Evolutionary conservation across 176 grass and related monocot genomes (phyloP).

Genomic region (Echinochloa phyllopogon): DNA sequence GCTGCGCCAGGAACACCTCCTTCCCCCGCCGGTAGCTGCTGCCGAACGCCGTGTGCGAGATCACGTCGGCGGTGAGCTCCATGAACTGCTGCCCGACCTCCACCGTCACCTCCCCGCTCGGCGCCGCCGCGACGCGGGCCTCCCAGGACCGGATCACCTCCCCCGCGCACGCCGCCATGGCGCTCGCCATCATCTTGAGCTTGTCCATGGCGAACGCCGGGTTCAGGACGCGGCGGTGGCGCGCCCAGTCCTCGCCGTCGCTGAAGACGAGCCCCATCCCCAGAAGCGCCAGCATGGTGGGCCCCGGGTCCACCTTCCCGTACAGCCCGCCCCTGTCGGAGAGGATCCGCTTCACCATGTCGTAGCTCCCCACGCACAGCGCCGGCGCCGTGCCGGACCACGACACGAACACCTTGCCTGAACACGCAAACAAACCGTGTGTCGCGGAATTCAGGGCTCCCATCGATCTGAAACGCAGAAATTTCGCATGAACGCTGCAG

Average conservation of each 20-base stretch:
- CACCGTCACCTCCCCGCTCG: neutral
- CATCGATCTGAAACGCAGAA: too few relatives aligned
- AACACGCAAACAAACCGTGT: too few relatives aligned
- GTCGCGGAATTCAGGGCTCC: too few relatives aligned
- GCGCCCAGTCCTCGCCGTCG: slow-evolving; percentile 63
- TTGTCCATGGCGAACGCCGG: slow-evolving; percentile 84
- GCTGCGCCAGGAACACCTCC: slow-evolving; percentile 69
- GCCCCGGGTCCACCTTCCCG: slow-evolving; percentile 26
- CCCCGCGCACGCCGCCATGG: slow-evolving; percentile 52
- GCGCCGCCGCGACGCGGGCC: neutral
- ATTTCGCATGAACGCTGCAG: too few relatives aligned
- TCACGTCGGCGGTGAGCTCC: slow-evolving; percentile 70
- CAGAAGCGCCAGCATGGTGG: slow-evolving; percentile 45
- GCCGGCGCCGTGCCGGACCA: slow-evolving; percentile 50
- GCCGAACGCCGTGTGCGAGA: slow-evolving; percentile 70
- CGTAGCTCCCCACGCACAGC: slow-evolving; percentile 50
- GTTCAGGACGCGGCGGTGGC: slow-evolving; percentile 63
- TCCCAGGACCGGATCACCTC: slow-evolving; percentile 59
- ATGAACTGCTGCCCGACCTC: slow-evolving; percentile 54
- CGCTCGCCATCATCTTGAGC: slow-evolving; percentile 67
- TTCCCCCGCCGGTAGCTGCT: slow-evolving; percentile 67
- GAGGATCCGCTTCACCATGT: slow-evolving; percentile 60
- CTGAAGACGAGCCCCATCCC: slow-evolving; percentile 55
- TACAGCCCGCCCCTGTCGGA: slow-evolving; percentile 51
- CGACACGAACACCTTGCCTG: slow-evolving; percentile 56